phyloP scores from a whole-genome alignment of 1,139 yeast genomes.

The Hyphopichia pseudoburtonii region DNA sequence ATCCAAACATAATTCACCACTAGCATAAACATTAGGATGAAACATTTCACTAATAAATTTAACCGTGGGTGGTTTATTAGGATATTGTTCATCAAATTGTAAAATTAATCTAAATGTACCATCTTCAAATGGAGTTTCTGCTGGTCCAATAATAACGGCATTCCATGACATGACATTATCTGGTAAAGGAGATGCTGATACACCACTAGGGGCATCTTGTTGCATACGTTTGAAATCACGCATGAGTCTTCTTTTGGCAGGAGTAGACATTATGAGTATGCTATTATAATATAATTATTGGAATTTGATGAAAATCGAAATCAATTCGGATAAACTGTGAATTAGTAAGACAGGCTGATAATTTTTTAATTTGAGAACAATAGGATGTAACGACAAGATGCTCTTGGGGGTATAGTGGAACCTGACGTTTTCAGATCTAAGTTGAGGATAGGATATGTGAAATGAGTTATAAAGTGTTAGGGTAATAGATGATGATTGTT shows the following conservation, averaged over 20 bases:
- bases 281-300: too few relatives aligned
- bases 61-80: slow-evolving; percentile 94
- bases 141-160: slow-evolving; percentile 97
- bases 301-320: too few relatives aligned
- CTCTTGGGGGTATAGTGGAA: too few relatives aligned
- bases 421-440: too few relatives aligned
- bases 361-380: too few relatives aligned
- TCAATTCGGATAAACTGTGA: too few relatives aligned
- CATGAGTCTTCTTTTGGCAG: slow-evolving; percentile 97
- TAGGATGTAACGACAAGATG: too few relatives aligned
- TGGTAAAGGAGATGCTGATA: slow-evolving; percentile 94
- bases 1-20: slow-evolving; percentile 94
- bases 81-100: slow-evolving; percentile 95
- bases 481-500: too few relatives aligned
- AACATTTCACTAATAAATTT: slow-evolving; percentile 92
- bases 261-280: slow-evolving; percentile 93
- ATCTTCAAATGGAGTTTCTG: slow-evolving; percentile 97
- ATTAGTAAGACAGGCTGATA: too few relatives aligned
- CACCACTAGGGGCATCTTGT: slow-evolving; percentile 97
- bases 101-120: slow-evolving; percentile 88
- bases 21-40: slow-evolving; percentile 95
- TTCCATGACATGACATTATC: slow-evolving; percentile 98
- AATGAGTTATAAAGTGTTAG: too few relatives aligned
- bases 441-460: too few relatives aligned
- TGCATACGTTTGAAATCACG: slow-evolving; percentile 98